Base-by-base conservation (phyloP, 169 alveolate genomes). In the Plasmodium malariae region DNA sequence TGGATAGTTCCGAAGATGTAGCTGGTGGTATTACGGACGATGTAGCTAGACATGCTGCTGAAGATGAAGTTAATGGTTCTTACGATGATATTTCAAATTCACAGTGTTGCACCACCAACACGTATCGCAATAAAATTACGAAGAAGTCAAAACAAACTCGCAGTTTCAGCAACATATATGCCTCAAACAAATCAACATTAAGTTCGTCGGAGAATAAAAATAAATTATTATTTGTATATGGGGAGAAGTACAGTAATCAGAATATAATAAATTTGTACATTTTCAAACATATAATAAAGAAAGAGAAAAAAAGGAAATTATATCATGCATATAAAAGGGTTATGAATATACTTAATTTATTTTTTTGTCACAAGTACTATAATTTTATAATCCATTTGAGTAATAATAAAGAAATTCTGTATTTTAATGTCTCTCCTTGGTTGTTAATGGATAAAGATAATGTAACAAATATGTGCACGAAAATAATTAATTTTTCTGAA, bases 381-480 rank as follows among this genome's bases (percentile, higher is more conserved):
- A 83, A 83, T 71, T 83, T 65, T 83, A 45, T 83, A 37, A 83
- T 83, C 6, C 57, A 83, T 67, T n/a, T 48, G 17, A 32, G 73
- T 19, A 57, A 43, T 51, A 54, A 49, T 6, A 67, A 83, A 5
- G 40, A 67, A 67, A 11, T 83, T 6, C 24, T 83, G 36, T 83
- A 67, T 54, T 83, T 83, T 59, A 67, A 67, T 55, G 34, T 83
- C n/a, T 14, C 54, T 26, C 91, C 91, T 6, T 83, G 74, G 17
- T 51, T 67, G 32, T 32, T 83, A 37, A 65, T 7, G 26, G 83
- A 83, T 17, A 14, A 32, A 34, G 34, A 24, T n/a, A 83, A 83
- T 65, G 74, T 83, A 45, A 83, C 91, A 83, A 83, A 83, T 65
- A 83, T 83, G 12, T 83, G 91, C 36, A 59, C 83, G 37, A 83